Base-by-base conservation (phyloP, 768 basidiomycete genomes). In the Suillus hirtellus region DNA sequence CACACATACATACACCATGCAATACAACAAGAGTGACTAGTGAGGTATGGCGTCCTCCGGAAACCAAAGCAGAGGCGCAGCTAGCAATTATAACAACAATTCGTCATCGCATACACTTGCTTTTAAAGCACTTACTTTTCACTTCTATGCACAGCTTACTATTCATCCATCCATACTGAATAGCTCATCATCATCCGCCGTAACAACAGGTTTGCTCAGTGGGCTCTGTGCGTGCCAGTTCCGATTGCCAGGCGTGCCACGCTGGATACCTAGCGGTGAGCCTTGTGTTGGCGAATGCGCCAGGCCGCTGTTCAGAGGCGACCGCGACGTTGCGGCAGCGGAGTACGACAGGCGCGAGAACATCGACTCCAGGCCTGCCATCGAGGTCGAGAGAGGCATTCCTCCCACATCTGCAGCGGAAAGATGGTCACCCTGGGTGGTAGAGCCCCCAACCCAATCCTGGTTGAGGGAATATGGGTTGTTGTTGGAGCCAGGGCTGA, bases 131-230 rank as follows among this genome's bases (percentile, higher is more conserved):
- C 55, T 40, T 56, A 56, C 55, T 56, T 56, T 52, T 56, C 17
- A 56, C 35, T 40, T 56, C 55, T 24, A 40, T 37, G 54, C 15
- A 4, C 21, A 38, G 21, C 54, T 38, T 40, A 24, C 10, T 38
- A 52, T 38, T 76, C 70, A 82, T 60, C 79, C 79, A 66, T 91
- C 89, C 86, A 91, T 87, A 69, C 79, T 80, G 72, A 92, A 92
- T 71, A 92, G 73, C 59, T 82, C 89, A 71, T 89, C 88, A 64
- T 89, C 81, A 63, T 81, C 84, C 40, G 79, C 79, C n/a, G 81
- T 84, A 38, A 82, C 75, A 49, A 86, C 83, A 4, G 88, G 86
- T 61, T 84, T 78, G 68, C 86, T 85, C 62, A 89, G 76, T 60
- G 88, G 88, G 70, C 88, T 89, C 59, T 76, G 68, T 10, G 70